Evolutionary conservation across 495 filamentous ascomycete species (phyloP).

Genomic region (Neurospora sp.): DNA sequence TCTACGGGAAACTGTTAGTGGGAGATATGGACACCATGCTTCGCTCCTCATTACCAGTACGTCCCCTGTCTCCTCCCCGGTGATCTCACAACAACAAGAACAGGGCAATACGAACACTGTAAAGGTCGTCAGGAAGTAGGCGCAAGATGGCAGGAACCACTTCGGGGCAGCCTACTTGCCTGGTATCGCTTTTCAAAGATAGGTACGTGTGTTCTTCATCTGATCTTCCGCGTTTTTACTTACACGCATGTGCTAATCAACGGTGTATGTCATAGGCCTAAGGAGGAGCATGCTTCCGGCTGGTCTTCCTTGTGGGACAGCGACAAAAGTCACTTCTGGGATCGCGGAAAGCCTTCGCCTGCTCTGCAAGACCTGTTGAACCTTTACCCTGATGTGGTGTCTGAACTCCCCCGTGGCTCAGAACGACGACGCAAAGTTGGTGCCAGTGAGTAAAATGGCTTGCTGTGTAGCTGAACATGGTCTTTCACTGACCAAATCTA

Average conservation of each 20-base stretch:
- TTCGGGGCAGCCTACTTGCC: neutral
- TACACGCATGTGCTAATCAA: neutral
- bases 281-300: constrained; percentile 4
- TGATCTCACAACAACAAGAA: neutral
- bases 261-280: neutral
- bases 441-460: neutral
- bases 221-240: neutral
- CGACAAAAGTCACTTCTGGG: constrained; percentile 29
- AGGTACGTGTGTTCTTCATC: neutral
- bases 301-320: constrained; percentile 33
- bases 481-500: neutral
- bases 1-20: neutral
- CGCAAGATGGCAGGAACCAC: neutral
- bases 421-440: neutral
- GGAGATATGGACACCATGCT: neutral
- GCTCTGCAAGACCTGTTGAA: constrained; percentile 31
- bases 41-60: neutral
- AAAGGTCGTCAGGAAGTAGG: neutral
- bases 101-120: neutral
- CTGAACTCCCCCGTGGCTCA: neutral
- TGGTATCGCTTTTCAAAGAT: neutral
- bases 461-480: neutral
- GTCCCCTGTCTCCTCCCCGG: neutral
- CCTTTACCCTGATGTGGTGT: constrained; percentile 12
- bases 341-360: constrained; percentile 32